These are phyloP conservation scores for Sabuloglossum arenarium DNA, from an alignment of 495 filamentous ascomycete species.

Conservation along the genomic window DNA sequence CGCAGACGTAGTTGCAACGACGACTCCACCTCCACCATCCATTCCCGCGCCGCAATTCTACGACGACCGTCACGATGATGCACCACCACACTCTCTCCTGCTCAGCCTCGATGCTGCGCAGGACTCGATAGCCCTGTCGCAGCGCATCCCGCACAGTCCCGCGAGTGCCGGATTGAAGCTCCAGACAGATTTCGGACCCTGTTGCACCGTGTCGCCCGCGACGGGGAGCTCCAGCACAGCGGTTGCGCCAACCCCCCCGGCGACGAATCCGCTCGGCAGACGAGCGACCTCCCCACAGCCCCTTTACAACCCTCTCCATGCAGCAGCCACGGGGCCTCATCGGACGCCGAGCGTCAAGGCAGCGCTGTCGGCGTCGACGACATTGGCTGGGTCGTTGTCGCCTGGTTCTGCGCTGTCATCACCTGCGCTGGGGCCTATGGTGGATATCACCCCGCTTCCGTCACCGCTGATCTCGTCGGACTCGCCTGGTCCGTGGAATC, in stretches of 20 bases:
- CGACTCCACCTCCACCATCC: not conserved
- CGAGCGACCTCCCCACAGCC: slow-evolving; percentile 22
- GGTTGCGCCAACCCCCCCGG: not conserved
- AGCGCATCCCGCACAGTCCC: not conserved
- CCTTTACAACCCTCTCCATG: slow-evolving; percentile 1
- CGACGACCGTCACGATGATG: not conserved
- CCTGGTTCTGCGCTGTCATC: slow-evolving; percentile 40
- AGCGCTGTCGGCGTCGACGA: slow-evolving; percentile 19
- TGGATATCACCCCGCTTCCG: slow-evolving; percentile 79
- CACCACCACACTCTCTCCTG: not conserved
- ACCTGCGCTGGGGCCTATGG: slow-evolving; percentile 61
- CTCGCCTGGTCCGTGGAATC: slow-evolving; percentile 54
- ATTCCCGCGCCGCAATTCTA: not conserved
- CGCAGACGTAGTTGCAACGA: not conserved
- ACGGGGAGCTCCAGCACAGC: slow-evolving; percentile 11
- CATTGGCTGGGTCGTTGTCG: slow-evolving; percentile 33
- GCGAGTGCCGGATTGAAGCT: slow-evolving; percentile 16
- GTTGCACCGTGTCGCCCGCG: slow-evolving; percentile 2
- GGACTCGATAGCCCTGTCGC: not conserved
- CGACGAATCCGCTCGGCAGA: slow-evolving; percentile 13
- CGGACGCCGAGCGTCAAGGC: slow-evolving; percentile 29
- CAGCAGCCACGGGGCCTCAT: slow-evolving; percentile 19
- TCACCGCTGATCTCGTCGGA: slow-evolving; percentile 58
- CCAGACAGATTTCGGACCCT: slow-evolving; percentile 13
- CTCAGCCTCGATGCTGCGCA: not conserved